Conservation (phyloP, 129 eudicot species). For the Silybum marianum region DNA sequence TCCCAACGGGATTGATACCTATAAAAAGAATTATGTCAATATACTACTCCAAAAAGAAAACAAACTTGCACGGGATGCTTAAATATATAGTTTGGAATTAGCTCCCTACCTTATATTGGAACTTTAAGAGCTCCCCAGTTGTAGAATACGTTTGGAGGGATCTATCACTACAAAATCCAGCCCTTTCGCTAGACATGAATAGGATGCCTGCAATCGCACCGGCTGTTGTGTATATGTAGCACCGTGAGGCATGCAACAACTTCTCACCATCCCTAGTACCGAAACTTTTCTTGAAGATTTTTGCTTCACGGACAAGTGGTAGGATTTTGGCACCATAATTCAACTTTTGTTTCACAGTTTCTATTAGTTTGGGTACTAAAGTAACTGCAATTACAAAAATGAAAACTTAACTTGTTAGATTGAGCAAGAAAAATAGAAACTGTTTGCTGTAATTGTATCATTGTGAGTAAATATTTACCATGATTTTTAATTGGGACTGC, state of each 20-base stretch:
- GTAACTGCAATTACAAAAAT: background rate
- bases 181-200: background rate
- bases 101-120: constrained; percentile 1
- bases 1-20: constrained; percentile 36
- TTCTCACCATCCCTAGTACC: background rate
- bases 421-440: background rate
- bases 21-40: background rate
- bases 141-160: background rate
- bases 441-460: background rate
- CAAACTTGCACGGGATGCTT: background rate
- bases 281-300: constrained; percentile 4
- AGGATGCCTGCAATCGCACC: constrained; percentile 15
- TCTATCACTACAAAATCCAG: constrained; percentile 4
- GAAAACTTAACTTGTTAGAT: background rate
- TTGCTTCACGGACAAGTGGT: background rate
- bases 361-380: background rate
- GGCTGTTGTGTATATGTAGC: constrained; percentile 9
- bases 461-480: constrained; percentile 1
- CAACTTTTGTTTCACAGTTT: constrained; percentile 3
- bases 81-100: background rate
- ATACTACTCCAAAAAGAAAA: background rate
- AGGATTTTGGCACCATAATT: constrained; percentile 6
- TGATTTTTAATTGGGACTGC: constrained; percentile 1
- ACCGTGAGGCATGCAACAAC: constrained; percentile 3
- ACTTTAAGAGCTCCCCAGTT: constrained; percentile 5